These are phyloP conservation scores for Tieghemiomyces parasiticus DNA, from an alignment of 192 early-diverging fungal genomes.

Conservation along the genomic window DNA sequence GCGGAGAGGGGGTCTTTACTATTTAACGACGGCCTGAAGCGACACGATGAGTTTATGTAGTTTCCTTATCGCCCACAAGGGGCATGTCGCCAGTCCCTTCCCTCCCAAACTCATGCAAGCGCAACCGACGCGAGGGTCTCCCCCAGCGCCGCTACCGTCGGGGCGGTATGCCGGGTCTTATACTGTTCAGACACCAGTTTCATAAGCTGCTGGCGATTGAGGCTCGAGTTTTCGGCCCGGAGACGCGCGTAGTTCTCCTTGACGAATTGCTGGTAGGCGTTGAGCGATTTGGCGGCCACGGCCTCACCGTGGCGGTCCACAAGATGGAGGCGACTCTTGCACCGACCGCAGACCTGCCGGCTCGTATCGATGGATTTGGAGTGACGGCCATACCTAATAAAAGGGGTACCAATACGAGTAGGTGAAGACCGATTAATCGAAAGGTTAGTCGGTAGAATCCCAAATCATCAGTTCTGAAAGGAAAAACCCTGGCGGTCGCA, in stretches of 20 bases:
- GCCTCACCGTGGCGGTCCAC: not conserved
- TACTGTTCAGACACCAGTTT: conserved; percentile 8
- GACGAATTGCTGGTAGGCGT: conserved; percentile 9
- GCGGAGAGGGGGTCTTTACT: no score
- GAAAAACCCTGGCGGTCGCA: not conserved
- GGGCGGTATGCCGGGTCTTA: not conserved
- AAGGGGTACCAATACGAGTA: not conserved
- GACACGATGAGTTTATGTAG: no score
- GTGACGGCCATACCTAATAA: conserved; percentile 7
- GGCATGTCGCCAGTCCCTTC: no score
- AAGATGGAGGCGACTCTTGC: not conserved
- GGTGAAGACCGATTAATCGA: not conserved
- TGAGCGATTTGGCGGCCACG: not conserved
- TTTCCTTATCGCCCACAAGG: no score
- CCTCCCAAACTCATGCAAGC: no score
- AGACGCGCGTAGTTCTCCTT: not conserved
- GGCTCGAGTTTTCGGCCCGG: not conserved
- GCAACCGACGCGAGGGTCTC: no score
- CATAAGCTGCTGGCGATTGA: not conserved
- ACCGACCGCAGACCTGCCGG: conserved; percentile 6
- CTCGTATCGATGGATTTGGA: conserved; percentile 12
- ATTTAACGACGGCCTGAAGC: no score
- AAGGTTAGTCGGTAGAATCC: not conserved
- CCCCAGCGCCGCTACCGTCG: not conserved
- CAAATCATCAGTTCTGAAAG: not conserved